Conservation (phyloP, 805 yeast species). For the Metschnikowia peoriensis region DNA sequence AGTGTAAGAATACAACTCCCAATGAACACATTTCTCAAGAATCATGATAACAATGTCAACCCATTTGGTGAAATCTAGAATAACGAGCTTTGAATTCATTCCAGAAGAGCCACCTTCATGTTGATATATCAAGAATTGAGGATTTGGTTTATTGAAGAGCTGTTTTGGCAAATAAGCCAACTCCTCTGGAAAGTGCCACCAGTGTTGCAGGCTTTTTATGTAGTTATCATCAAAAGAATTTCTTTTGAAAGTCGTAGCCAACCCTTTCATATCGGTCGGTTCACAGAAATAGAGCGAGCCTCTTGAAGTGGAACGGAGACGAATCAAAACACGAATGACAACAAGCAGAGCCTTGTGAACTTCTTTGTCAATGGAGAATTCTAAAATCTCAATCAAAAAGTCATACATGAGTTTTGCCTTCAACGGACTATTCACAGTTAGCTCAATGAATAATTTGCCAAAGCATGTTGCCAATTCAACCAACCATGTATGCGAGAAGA, state of each 20-base stretch:
- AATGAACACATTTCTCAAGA: constrained; percentile 52
- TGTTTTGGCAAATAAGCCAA: constrained; percentile 47
- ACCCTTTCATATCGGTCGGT: constrained; percentile 63
- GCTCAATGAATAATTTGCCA: constrained; percentile 24
- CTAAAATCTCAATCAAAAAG: constrained; percentile 35
- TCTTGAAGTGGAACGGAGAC: constrained; percentile 51
- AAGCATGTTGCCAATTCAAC: constrained; percentile 25
- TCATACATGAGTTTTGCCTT: constrained; percentile 31
- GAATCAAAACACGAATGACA: constrained; percentile 49
- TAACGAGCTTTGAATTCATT: not conserved
- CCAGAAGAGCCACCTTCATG: not conserved
- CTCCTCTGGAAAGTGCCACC: constrained; percentile 65
- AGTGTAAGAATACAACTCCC: constrained; percentile 70
- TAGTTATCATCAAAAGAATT: constrained; percentile 28
- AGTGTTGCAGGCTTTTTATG: constrained; percentile 13
- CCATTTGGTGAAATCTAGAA: constrained; percentile 52
- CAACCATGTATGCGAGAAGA: not conserved
- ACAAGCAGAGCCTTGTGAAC: constrained; percentile 42
- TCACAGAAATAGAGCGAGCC: constrained; percentile 47
- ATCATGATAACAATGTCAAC: constrained; percentile 47
- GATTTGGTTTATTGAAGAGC: constrained; percentile 41
- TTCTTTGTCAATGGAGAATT: constrained; percentile 32
- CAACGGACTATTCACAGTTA: constrained; percentile 12
- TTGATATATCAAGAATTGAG: constrained; percentile 1
- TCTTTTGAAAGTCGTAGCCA: constrained; percentile 58